Conservation (phyloP, 164 flowering plant species). For the Magnolia officinalis region DNA sequence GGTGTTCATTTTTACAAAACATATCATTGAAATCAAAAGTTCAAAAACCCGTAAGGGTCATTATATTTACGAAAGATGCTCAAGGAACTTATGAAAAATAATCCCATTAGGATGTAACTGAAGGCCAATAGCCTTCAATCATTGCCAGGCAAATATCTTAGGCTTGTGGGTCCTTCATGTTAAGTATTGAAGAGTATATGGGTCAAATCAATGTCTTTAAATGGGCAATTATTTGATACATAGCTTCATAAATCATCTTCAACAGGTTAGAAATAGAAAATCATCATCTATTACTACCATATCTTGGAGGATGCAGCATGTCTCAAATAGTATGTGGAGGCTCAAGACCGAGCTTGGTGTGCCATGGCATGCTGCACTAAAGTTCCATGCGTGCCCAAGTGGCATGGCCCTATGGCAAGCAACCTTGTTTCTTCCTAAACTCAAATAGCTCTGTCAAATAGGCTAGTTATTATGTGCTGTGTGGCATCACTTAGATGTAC, state of each 20-base stretch:
- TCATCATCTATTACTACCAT: neutral
- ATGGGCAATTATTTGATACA: neutral
- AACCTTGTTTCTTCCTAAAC: neutral
- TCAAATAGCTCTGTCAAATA: neutral
- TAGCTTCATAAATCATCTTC: neutral
- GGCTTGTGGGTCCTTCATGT: neutral
- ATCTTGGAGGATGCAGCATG: neutral
- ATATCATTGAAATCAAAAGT: too few relatives aligned
- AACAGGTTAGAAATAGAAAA: neutral
- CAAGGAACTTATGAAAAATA: too few relatives aligned
- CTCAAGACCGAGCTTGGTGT: neutral
- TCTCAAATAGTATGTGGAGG: neutral
- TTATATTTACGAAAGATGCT: too few relatives aligned
- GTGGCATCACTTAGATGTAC: neutral
- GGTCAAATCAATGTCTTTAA: neutral
- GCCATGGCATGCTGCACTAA: neutral
- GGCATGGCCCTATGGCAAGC: neutral
- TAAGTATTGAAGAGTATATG: neutral
- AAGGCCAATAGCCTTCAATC: neutral
- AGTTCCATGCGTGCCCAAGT: neutral
- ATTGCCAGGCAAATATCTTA: neutral
- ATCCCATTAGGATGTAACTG: too few relatives aligned
- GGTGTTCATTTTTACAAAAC: too few relatives aligned
- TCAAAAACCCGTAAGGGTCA: too few relatives aligned
- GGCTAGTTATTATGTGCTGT: too few relatives aligned